A percentile compares a stretch with the other conserved stretches of the same genome.
These are phyloP conservation scores for Daldinia sp. DNA, from an alignment of 2,329 filamentous ascomycete species.

Conservation along the genomic window DNA sequence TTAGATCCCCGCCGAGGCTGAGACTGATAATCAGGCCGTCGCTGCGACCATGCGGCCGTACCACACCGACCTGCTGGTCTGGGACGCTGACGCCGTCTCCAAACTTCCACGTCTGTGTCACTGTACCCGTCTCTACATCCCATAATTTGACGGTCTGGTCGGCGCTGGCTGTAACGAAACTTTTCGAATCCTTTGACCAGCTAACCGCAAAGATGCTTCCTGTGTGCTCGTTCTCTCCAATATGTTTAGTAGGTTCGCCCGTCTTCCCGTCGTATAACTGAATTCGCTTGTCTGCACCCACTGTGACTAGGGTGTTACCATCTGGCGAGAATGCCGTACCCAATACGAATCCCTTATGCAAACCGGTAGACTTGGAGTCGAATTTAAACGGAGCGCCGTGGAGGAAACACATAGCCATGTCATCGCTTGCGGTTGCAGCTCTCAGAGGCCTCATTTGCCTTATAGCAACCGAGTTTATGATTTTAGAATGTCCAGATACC, in stretches of 20 bases:
- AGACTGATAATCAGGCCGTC: slow-evolving; percentile 92
- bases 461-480: slow-evolving; percentile 90
- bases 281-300: slow-evolving; percentile 91
- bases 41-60: slow-evolving; percentile 81
- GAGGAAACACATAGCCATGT: slow-evolving; percentile 88
- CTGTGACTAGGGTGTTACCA: slow-evolving; percentile 80
- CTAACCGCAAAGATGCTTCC: slow-evolving; percentile 93
- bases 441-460: slow-evolving; percentile 89
- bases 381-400: slow-evolving; percentile 97
- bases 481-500: slow-evolving; percentile 88
- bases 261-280: slow-evolving; percentile 98
- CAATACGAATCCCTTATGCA: slow-evolving; percentile 90
- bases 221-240: slow-evolving; percentile 85
- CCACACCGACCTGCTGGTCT: slow-evolving; percentile 93
- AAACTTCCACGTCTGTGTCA: slow-evolving; percentile 83
- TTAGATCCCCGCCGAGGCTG: slow-evolving; percentile 87
- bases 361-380: slow-evolving; percentile 77
- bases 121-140: slow-evolving; percentile 83
- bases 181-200: slow-evolving; percentile 87
- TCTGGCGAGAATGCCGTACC: slow-evolving; percentile 91
- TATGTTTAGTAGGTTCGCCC: slow-evolving; percentile 78
- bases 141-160: slow-evolving; percentile 96
- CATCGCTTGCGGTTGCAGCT: slow-evolving; percentile 90
- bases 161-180: slow-evolving; percentile 88
- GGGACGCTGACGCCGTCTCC: slow-evolving; percentile 77